phyloP scores from a whole-genome alignment of 202 grass and related monocot genomes.

The Musa balbisiana region DNA sequence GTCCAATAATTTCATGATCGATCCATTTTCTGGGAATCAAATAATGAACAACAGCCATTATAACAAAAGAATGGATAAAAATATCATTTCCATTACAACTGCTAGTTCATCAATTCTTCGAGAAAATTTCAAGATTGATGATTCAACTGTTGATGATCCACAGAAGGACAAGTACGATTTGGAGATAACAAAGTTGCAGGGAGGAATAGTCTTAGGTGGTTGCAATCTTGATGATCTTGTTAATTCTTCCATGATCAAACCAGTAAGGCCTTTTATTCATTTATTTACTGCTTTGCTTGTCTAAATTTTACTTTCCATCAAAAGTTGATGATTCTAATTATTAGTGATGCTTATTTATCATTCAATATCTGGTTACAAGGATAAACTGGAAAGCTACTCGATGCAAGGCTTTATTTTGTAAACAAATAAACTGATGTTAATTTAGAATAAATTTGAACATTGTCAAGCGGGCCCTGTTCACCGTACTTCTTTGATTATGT shows the following conservation, averaged over 20 bases:
- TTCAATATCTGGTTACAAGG: no score
- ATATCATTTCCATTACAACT: not conserved
- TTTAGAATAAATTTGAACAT: not conserved
- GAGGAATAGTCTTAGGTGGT: conserved; percentile 19
- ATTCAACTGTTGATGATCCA: not conserved
- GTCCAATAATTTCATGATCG: conserved; percentile 30
- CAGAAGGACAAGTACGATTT: conserved; percentile 34
- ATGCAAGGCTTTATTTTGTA: not conserved
- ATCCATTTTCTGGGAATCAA: conserved; percentile 29
- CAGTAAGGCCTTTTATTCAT: conserved; percentile 27
- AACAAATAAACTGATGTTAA: not conserved
- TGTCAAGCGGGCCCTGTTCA: not conserved
- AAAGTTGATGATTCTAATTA: not conserved
- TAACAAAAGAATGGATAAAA: not conserved
- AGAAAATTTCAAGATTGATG: conserved; percentile 29
- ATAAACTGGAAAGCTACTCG: not conserved
- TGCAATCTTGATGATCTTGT: conserved; percentile 45
- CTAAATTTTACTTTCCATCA: not conserved
- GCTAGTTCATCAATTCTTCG: not conserved
- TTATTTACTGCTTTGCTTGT: not conserved
- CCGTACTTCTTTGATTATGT: not conserved
- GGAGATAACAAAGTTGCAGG: conserved; percentile 33
- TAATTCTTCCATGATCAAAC: not conserved
- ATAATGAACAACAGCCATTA: conserved; percentile 17
- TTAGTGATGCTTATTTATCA: not conserved